These are phyloP conservation scores for Escallonia rubra DNA, from an alignment of 129 eudicot genomes.

Conservation along the genomic window DNA sequence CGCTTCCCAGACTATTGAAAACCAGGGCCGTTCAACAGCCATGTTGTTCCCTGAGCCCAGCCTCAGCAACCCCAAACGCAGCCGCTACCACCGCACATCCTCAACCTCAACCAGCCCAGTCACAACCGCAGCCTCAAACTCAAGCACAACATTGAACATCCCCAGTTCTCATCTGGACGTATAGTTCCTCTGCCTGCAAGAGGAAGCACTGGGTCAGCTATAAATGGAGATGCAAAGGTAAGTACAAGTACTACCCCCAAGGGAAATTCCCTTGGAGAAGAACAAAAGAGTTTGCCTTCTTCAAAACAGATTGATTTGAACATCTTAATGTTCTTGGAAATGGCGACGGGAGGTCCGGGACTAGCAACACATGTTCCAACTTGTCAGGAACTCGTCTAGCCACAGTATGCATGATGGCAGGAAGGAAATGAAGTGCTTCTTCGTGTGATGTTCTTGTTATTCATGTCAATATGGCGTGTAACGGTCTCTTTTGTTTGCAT, in stretches of 20 bases:
- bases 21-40: conserved; percentile 38
- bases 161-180: conserved; percentile 38
- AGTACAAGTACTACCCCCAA: conserved; percentile 16
- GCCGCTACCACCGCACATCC: no score
- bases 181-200: conserved; percentile 61
- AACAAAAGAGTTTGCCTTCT: conserved; percentile 67
- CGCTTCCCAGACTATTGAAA: conserved; percentile 23
- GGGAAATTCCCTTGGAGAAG: conserved; percentile 21
- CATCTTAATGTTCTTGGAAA: conserved; percentile 82
- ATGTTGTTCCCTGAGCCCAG: conserved; percentile 90
- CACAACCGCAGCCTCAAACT: conserved; percentile 25
- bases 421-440: conserved; percentile 25
- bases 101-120: no score
- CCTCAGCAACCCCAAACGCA: conserved; percentile 18
- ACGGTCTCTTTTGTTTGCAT: not conserved
- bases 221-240: conserved; percentile 36
- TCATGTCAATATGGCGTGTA: conserved; percentile 13
- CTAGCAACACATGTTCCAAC: conserved; percentile 34
- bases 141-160: conserved; percentile 23
- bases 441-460: not conserved
- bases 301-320: conserved; percentile 76
- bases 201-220: conserved; percentile 21
- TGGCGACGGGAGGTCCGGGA: conserved; percentile 34
- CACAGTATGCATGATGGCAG: conserved; percentile 59
- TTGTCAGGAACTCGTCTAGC: conserved; percentile 42